Base-by-base conservation (phyloP, 2,329 filamentous ascomycete genomes). In the Fusarium haematococcum region DNA sequence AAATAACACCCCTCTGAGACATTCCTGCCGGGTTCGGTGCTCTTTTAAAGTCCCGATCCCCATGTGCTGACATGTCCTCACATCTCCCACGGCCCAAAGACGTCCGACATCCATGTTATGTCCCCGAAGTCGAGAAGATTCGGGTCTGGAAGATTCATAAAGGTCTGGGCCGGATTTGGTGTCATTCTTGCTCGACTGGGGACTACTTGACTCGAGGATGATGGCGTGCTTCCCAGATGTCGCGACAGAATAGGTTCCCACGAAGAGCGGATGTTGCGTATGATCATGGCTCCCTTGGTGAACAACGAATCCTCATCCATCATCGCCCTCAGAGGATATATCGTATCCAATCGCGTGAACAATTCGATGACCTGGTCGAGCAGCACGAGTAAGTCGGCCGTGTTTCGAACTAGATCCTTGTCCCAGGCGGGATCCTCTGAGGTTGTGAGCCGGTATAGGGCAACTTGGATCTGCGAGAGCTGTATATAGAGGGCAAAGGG, bases 351-450 rank as follows among this genome's bases (percentile, higher is more conserved):
- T 20, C 75, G 75, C 23, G 72, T 69, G 37, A 84, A 82, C n/a
- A 79, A 57, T n/a, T 82, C 79, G 50, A 81, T 79, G 5, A 78
- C 77, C 52, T 79, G 79, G 45, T 84, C 81, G 6, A 85, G 68
- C n/a, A 84, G 73, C 8, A 69, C 63, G 3, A 84, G 75, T 0
- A 85, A 74, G 56, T 86, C 81, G 6, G 77, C 82, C 2, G 81
- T 83, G 25, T 77, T 76, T 16, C 79, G 80, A 7, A 85, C 78
- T 1, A 81, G 68, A 5, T 81, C 79, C 63, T 81, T 83, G 65
- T 86, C 84, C 85, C 84, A 86, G 7, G 78, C 81, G 2, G 83
- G 82, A 54, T 83, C 81, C 9, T 86, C 83, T 5, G 82, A 78
- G 1, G 80, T 82, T 3, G 82, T 82, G 25, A 86, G 81, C 8